A percentile compares a stretch with the other conserved stretches of the same genome.
Evolutionary conservation across 768 basidiomycete species (phyloP).

Genomic region (Neoboletus magnificus): DNA sequence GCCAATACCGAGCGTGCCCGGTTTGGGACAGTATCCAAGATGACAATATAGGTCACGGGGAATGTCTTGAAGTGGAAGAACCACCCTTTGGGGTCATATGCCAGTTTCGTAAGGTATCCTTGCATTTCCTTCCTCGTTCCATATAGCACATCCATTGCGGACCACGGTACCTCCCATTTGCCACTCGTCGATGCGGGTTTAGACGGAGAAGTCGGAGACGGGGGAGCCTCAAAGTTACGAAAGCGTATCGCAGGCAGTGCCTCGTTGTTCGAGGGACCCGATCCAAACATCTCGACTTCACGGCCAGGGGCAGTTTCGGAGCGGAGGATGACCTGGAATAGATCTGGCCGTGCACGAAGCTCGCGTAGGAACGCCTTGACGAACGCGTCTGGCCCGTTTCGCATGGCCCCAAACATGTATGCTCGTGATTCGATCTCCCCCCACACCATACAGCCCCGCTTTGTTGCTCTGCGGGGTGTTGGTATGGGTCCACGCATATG

Average conservation of each 20-base stretch:
- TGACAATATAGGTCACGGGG: slow-evolving; percentile 33
- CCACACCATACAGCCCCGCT: slow-evolving; percentile 22
- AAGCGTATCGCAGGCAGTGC: slow-evolving; percentile 8
- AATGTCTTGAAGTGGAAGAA: slow-evolving; percentile 33
- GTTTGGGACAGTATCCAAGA: slow-evolving; percentile 13
- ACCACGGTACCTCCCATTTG: slow-evolving; percentile 12
- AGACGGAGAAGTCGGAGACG: neutral
- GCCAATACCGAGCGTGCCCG: neutral
- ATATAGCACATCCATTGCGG: slow-evolving; percentile 22
- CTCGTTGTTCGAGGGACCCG: slow-evolving; percentile 4
- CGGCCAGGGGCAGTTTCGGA: slow-evolving; percentile 27
- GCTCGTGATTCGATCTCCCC: slow-evolving; percentile 18
- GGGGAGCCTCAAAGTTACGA: slow-evolving; percentile 24
- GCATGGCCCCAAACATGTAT: slow-evolving; percentile 33
- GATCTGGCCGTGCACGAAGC: slow-evolving; percentile 29
- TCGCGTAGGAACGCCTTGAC: slow-evolving; percentile 26
- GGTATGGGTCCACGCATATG: neutral
- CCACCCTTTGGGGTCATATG: neutral
- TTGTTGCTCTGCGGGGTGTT: slow-evolving; percentile 5
- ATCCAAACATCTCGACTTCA: slow-evolving; percentile 26
- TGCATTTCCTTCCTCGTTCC: slow-evolving; percentile 1
- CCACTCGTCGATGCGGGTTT: neutral
- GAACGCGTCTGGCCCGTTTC: slow-evolving; percentile 27
- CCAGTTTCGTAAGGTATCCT: slow-evolving; percentile 9
- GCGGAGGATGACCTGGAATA: slow-evolving; percentile 30